These are phyloP conservation scores for Chiua virens DNA, from an alignment of 768 basidiomycete species.

Conservation along the genomic window DNA sequence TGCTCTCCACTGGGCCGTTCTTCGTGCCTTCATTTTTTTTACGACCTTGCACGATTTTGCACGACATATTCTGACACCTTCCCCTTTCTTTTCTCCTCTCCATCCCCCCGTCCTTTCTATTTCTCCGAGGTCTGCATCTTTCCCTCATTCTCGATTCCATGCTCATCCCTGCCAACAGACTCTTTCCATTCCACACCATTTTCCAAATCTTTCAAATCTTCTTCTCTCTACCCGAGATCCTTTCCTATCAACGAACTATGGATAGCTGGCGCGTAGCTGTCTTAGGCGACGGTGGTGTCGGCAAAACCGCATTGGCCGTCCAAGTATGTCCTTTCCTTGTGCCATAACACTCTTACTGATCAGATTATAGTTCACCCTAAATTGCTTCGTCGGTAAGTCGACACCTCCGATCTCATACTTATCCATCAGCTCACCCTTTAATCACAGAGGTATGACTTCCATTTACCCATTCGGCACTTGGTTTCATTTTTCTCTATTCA, in stretches of 20 bases:
- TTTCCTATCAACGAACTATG: conserved; percentile 50
- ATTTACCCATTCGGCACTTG: conserved; percentile 7
- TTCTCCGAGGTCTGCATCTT: conserved; percentile 31
- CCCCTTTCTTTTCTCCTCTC: conserved; percentile 40
- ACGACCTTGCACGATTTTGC: conserved; percentile 66
- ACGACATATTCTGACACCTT: conserved; percentile 55
- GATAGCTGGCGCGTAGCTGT: conserved; percentile 96
- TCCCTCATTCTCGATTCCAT: conserved; percentile 15
- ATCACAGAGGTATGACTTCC: conserved; percentile 51
- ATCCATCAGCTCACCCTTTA: conserved; percentile 14
- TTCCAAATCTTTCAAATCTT: conserved; percentile 27
- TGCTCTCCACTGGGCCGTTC: conserved; percentile 26
- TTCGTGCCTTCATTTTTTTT: conserved; percentile 47
- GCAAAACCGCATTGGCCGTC: conserved; percentile 94
- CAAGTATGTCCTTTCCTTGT: conserved; percentile 57
- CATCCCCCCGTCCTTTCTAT: conserved; percentile 23
- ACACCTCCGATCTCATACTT: conserved; percentile 4
- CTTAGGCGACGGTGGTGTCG: conserved; percentile 95
- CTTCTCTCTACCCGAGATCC: conserved; percentile 17
- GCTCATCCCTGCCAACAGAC: conserved; percentile 21
- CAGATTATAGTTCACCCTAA: conserved; percentile 82
- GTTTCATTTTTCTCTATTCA: conserved; percentile 30
- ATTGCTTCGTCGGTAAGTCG: conserved; percentile 89
- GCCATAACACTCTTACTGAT: conserved; percentile 7
- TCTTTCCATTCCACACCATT: conserved; percentile 20